phyloP scores from a whole-genome alignment of 805 yeast genomes.

The Ogataea corticis region DNA sequence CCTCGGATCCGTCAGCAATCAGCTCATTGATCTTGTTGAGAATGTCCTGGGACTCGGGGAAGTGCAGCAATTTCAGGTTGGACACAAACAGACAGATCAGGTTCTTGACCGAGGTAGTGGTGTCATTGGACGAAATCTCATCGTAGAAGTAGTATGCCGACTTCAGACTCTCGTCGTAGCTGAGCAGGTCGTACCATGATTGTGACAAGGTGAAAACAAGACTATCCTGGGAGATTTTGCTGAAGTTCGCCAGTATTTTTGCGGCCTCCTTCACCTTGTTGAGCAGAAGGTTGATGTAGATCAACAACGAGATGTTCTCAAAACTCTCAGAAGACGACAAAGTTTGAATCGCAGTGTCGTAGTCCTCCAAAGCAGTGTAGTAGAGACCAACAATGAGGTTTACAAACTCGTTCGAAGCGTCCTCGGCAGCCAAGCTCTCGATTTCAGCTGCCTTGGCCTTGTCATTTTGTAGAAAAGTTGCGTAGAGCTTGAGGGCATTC shows the following conservation, averaged over 20 bases:
- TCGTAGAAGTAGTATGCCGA: constrained; percentile 69
- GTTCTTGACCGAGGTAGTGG: constrained; percentile 43
- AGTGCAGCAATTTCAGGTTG: constrained; percentile 75
- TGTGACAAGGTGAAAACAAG: constrained; percentile 77
- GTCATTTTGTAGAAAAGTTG: constrained; percentile 10
- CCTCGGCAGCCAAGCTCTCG: constrained; percentile 25
- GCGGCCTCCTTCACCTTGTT: constrained; percentile 47
- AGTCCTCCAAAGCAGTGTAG: constrained; percentile 36
- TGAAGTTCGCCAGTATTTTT: constrained; percentile 44
- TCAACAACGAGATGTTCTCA: constrained; percentile 39
- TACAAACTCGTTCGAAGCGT: constrained; percentile 13
- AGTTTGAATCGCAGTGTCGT: constrained; percentile 44
- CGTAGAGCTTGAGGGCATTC: constrained; percentile 16
- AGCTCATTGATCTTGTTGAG: constrained; percentile 42
- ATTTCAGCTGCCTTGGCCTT: constrained; percentile 20
- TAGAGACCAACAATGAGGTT: constrained; percentile 21
- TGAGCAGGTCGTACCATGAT: constrained; percentile 54
- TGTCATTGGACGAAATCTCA: constrained; percentile 67
- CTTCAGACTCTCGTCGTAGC: constrained; percentile 45
- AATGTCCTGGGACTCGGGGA: constrained; percentile 79
- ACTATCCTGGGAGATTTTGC: constrained; percentile 63
- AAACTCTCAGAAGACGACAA: constrained; percentile 37
- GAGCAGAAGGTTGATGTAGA: constrained; percentile 41
- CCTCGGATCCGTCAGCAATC: constrained; percentile 5
- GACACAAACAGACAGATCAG: constrained; percentile 68